Percentiles rank a stretch among this genome's conserved stretches.
Evolutionary conservation across 2,329 filamentous ascomycete species (phyloP).

Genomic region (Orbilia blumenaviensis): DNA sequence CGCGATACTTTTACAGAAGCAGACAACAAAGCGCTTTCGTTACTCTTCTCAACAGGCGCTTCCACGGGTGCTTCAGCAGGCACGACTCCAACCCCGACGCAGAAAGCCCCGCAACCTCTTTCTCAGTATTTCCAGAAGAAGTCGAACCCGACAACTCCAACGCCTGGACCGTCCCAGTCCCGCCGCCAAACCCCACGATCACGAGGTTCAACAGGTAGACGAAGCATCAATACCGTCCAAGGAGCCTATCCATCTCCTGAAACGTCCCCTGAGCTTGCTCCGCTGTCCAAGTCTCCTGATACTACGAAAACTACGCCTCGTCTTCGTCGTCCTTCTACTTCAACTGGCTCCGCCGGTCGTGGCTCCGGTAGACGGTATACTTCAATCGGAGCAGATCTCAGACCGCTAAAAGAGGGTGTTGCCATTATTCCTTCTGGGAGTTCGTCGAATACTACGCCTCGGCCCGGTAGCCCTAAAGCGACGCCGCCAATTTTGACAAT

Average conservation of each 20-base stretch:
- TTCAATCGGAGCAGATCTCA: conserved; percentile 21
- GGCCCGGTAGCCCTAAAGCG: conserved; percentile 44
- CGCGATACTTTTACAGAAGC: conserved; percentile 45
- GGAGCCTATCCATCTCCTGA: conserved; percentile 51
- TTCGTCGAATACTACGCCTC: conserved; percentile 32
- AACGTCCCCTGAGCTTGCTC: conserved; percentile 46
- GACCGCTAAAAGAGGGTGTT: conserved; percentile 35
- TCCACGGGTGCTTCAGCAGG: conserved; percentile 7
- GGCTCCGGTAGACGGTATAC: conserved; percentile 29
- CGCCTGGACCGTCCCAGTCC: conserved; percentile 13
- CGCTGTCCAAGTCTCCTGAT: conserved; percentile 11
- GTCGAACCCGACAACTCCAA: conserved; percentile 16
- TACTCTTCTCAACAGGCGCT: conserved; percentile 34
- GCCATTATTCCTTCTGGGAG: conserved; percentile 19
- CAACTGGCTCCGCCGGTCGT: conserved; percentile 24
- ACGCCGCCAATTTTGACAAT: conserved; percentile 51
- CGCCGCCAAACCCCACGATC: conserved; percentile 12
- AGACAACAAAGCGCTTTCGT: conserved; percentile 37
- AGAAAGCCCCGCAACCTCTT: conserved; percentile 12
- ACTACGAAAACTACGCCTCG: conserved; percentile 42
- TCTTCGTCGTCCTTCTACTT: conserved; percentile 33
- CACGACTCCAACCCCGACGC: conserved; percentile 33
- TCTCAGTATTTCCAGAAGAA: conserved; percentile 23
- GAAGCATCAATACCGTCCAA: conserved; percentile 33
- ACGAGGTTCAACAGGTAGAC: conserved; percentile 21